Conservation (phyloP, 1,139 yeast species). For the Magnusiomyces paraingens region DNA sequence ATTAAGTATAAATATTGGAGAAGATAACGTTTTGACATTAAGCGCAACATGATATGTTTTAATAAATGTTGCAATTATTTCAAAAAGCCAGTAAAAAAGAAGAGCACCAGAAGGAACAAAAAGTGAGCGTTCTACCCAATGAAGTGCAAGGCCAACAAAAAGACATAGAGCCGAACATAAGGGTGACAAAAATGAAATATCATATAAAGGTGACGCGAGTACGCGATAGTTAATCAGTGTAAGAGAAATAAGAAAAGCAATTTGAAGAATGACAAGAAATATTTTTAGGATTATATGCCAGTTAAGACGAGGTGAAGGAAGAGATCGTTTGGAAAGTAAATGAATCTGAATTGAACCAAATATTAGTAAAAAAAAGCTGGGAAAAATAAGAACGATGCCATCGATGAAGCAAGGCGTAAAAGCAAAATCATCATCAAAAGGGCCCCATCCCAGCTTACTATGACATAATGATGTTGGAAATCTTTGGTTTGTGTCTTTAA, state of each 20-base stretch:
- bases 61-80: slow-evolving; percentile 31
- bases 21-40: slow-evolving; percentile 22
- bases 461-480: slow-evolving; percentile 32
- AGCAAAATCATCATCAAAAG: slow-evolving; percentile 52
- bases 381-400: slow-evolving; percentile 52
- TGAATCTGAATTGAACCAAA: slow-evolving; percentile 46
- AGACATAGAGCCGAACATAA: slow-evolving; percentile 40
- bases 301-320: slow-evolving; percentile 33
- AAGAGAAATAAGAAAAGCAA: slow-evolving; percentile 33
- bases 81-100: slow-evolving; percentile 71
- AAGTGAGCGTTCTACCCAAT: slow-evolving; percentile 60
- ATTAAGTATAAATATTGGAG: neutral
- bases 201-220: slow-evolving; percentile 22
- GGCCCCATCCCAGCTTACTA: slow-evolving; percentile 68
- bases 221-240: slow-evolving; percentile 28
- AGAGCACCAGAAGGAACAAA: slow-evolving; percentile 62
- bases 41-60: slow-evolving; percentile 35
- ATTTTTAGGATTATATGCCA: slow-evolving; percentile 37
- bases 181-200: slow-evolving; percentile 42
- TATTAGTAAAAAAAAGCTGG: slow-evolving; percentile 48
- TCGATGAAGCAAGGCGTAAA: slow-evolving; percentile 79
- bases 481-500: neutral
- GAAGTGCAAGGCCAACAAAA: slow-evolving; percentile 48
- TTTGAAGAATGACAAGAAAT: slow-evolving; percentile 38
- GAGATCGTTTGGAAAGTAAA: slow-evolving; percentile 25